Evolutionary conservation across 768 basidiomycete species (phyloP), one percentile per base, ranked within the genome.

Genomic region (Termitomyces sp.): DNA sequence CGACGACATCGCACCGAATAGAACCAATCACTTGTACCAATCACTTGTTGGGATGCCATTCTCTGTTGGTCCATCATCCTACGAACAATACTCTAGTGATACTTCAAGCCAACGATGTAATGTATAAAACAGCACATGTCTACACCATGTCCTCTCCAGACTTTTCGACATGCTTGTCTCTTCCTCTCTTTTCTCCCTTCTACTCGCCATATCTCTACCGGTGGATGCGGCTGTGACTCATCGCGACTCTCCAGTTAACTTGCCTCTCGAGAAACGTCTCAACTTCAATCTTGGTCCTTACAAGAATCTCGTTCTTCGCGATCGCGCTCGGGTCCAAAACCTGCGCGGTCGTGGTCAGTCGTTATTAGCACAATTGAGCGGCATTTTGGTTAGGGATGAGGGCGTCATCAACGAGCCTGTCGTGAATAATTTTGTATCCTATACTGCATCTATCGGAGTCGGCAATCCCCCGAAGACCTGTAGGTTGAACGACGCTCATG

Each of bases 391-490:
- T 18, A 18, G 27, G 29, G 33, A 42, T 29, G 62, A 75, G 22
- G 74, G 77, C n/a, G n/a, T 40, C 73, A 74, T n/a, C 56, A 80
- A 78, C 54, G 69, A 72, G 50, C 65, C 61, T 16, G 66, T 71
- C 46, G 52, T 60, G 32, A 70, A 74, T 48, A 62, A 68, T 53
- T 68, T 65, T 16, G 68, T 76, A 11, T 66, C 67, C 38, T 83
- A 84, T 65, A 64, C 73, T 41, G 71, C 79, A 1, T 59, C 69
- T 13, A 74, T 84, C 29, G 78, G 75, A 11, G 73, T 86, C 29
- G 85, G 85, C 47, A 77, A 61, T 58, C 84, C 83, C 1, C 65
- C 79, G 18, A 84, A 80, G 5, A 66, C 58, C 22, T 84, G 83
- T 81, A 60, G 56, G 77, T 50, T 20, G 13, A 18, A 12, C 16